These are phyloP conservation scores for Chlorella sp. DNA, from an alignment of 139 green algal species.

Conservation along the genomic window DNA sequence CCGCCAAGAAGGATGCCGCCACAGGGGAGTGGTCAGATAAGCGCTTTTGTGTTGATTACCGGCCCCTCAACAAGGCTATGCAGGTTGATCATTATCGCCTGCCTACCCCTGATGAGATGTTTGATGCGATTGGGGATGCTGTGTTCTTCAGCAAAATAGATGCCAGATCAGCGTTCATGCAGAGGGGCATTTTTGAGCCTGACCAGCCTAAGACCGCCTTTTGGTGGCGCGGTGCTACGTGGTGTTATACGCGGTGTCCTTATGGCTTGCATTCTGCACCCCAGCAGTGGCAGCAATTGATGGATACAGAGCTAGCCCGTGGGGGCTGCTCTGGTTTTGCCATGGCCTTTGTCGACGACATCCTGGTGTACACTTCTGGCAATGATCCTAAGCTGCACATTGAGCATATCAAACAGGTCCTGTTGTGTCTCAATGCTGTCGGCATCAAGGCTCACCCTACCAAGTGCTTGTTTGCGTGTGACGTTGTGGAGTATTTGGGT, in stretches of 20 bases:
- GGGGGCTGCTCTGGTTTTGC: background rate
- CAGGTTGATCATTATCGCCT: background rate
- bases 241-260: background rate
- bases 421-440: background rate
- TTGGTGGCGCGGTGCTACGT: background rate
- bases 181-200: background rate
- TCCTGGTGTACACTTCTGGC: background rate
- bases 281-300: background rate
- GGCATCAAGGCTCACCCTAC: background rate
- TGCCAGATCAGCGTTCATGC: background rate
- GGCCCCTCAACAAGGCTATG: background rate
- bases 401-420: background rate
- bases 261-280: background rate
- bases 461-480: background rate
- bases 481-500: constrained; percentile 14
- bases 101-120: background rate
- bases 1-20: background rate
- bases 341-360: background rate
- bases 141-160: background rate
- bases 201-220: background rate
- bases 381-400: background rate
- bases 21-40: background rate
- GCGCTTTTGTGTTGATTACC: background rate
- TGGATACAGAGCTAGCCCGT: background rate
- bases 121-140: background rate